Conservation (phyloP, 2,329 filamentous ascomycete species). For the Ascochyta lentis region DNA sequence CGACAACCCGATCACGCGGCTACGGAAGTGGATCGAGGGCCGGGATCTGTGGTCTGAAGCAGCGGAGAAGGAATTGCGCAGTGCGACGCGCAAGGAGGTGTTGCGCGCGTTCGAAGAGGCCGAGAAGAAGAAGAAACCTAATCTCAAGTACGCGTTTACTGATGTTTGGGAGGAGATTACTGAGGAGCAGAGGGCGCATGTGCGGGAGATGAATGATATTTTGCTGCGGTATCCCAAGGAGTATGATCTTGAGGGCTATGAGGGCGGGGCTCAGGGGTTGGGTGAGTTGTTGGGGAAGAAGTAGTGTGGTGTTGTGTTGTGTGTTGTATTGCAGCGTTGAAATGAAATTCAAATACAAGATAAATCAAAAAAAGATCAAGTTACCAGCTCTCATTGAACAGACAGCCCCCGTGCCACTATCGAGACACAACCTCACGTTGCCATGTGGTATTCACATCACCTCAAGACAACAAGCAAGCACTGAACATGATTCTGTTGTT, state of each 20-base stretch:
- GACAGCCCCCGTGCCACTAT: too few species aligned
- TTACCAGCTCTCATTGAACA: too few species aligned
- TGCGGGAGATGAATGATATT: conserved; percentile 75
- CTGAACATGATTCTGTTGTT: too few species aligned
- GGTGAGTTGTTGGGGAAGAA: conserved; percentile 44
- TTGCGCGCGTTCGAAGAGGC: conserved; percentile 84
- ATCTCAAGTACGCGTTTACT: conserved; percentile 76
- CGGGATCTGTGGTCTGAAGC: conserved; percentile 84
- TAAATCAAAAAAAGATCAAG: too few species aligned
- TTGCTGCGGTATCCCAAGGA: conserved; percentile 88
- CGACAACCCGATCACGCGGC: conserved; percentile 84
- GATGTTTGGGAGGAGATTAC: conserved; percentile 91
- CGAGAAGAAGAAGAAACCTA: conserved; percentile 80
- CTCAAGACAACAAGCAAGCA: too few species aligned
- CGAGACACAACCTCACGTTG: too few species aligned
- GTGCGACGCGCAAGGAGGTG: conserved; percentile 73
- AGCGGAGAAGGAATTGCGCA: conserved; percentile 75
- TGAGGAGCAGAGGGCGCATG: conserved; percentile 77
- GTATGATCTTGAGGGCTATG: conserved; percentile 81
- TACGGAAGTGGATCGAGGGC: conserved; percentile 90
- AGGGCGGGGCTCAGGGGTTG: conserved; percentile 74
- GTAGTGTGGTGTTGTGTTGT: background rate
- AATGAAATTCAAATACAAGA: too few species aligned
- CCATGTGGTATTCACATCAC: too few species aligned
- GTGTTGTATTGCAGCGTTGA: too few species aligned